Conservation (phyloP, 2,329 filamentous ascomycete genomes). For the Aspergillus pseudonomiae region DNA sequence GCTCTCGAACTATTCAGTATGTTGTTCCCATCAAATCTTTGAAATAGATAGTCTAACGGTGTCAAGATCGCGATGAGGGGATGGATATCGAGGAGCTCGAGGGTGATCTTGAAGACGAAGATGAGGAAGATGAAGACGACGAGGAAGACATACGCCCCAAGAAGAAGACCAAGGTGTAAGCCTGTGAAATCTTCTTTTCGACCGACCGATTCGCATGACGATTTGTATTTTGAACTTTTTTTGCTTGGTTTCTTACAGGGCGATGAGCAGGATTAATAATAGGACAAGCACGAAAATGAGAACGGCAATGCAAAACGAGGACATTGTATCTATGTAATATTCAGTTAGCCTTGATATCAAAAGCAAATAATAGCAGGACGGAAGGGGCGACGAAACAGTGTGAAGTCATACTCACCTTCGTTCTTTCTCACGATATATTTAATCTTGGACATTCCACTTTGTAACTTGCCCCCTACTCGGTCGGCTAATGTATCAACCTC, state of each 20-base stretch:
- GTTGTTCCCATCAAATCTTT: conserved; percentile 39
- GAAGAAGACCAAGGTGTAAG: conserved; percentile 45
- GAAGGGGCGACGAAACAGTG: neutral
- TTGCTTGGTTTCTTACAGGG: conserved; percentile 53
- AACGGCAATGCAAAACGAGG: conserved; percentile 87
- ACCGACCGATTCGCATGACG: conserved; percentile 10
- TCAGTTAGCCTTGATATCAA: neutral
- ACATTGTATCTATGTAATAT: conserved; percentile 60
- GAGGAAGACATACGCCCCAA: conserved; percentile 45
- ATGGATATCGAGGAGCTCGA: conserved; percentile 66
- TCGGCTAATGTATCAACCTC: conserved; percentile 84
- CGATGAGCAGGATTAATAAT: conserved; percentile 75
- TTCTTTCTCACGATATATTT: conserved; percentile 83
- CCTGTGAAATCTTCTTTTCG: conserved; percentile 15
- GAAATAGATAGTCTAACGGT: neutral
- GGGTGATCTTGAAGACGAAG: conserved; percentile 55
- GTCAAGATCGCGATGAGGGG: conserved; percentile 62
- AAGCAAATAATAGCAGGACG: conserved; percentile 3
- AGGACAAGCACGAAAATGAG: conserved; percentile 88
- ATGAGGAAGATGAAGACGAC: conserved; percentile 46
- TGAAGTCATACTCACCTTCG: conserved; percentile 68
- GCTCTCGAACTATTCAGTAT: conserved; percentile 90
- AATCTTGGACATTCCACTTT: conserved; percentile 84
- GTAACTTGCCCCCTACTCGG: conserved; percentile 80
- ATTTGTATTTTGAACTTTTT: conserved; percentile 17